These are phyloP conservation scores for Colletotrichum eremochloae DNA, from an alignment of 2,329 filamentous ascomycete genomes.

Conservation along the genomic window DNA sequence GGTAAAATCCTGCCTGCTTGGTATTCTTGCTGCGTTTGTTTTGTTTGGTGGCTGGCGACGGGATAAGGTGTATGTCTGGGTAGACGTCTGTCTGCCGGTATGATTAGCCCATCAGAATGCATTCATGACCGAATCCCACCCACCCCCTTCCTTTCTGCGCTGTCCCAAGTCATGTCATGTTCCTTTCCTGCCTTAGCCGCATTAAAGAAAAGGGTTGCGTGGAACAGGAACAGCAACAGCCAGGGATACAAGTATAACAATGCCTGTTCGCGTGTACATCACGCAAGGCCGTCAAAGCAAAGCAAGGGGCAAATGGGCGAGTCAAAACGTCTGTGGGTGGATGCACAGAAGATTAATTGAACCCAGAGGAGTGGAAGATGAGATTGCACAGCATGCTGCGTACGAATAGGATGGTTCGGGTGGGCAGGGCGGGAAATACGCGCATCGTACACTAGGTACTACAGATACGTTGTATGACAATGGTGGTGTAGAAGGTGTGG, in stretches of 20 bases:
- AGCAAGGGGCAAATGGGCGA: conserved; percentile 11
- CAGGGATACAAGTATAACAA: conserved; percentile 2
- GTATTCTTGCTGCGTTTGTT: conserved; percentile 46
- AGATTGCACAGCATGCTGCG: background rate
- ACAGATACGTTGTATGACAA: too few species aligned
- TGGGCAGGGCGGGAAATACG: conserved; percentile 3
- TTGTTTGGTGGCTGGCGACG: conserved; percentile 3
- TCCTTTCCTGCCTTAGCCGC: background rate
- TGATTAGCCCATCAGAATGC: conserved; percentile 25
- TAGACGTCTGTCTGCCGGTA: background rate
- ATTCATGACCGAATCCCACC: conserved; percentile 5
- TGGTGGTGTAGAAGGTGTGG: background rate
- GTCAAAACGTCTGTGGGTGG: conserved; percentile 3
- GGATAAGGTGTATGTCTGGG: background rate
- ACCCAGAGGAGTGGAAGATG: conserved; percentile 12
- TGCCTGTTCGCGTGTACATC: background rate
- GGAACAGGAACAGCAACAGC: conserved; percentile 8
- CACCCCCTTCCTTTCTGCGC: background rate
- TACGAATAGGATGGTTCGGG: background rate
- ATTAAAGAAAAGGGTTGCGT: conserved; percentile 11
- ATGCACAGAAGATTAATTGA: conserved; percentile 9
- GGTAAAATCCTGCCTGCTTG: conserved; percentile 49
- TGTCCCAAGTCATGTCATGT: background rate
- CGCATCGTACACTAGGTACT: too few species aligned
- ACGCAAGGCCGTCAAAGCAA: conserved; percentile 3